A percentile compares a stretch with the other conserved stretches of the same genome.
These are phyloP conservation scores for Fusarium sp. DNA, from an alignment of 2,329 filamentous ascomycete species.

Conservation along the genomic window DNA sequence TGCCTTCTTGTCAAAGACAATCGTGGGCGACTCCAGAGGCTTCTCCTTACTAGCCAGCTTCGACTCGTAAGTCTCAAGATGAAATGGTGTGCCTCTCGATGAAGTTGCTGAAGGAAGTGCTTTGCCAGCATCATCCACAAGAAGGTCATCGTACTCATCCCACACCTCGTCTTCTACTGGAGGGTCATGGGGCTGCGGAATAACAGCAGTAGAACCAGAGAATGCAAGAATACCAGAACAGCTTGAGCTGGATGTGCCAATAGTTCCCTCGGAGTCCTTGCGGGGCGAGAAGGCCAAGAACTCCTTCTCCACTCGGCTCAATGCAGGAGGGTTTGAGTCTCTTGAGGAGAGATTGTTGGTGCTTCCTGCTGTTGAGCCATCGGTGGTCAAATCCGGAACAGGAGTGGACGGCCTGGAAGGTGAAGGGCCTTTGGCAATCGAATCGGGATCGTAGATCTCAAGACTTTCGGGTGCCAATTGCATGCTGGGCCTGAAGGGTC, in stretches of 20 bases:
- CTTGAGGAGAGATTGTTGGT: conserved; percentile 47
- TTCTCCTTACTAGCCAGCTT: conserved; percentile 51
- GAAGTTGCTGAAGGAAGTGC: conserved; percentile 64
- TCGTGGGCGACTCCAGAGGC: conserved; percentile 61
- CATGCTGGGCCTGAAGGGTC: conserved; percentile 75
- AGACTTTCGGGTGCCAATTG: conserved; percentile 50
- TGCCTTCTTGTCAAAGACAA: conserved; percentile 48
- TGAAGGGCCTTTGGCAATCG: conserved; percentile 61
- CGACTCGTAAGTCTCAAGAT: conserved; percentile 62
- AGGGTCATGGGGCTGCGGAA: conserved; percentile 70
- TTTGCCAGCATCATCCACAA: conserved; percentile 69
- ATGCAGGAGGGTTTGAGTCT: conserved; percentile 45
- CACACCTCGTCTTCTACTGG: conserved; percentile 88
- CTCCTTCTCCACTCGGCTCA: conserved; percentile 59
- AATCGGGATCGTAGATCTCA: conserved; percentile 48
- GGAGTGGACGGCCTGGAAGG: conserved; percentile 55
- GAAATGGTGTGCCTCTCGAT: conserved; percentile 66
- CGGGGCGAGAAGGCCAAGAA: conserved; percentile 80
- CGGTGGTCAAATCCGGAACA: conserved; percentile 51
- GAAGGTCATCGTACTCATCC: conserved; percentile 92
- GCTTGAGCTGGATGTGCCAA: conserved; percentile 63
- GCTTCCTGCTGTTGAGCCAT: conserved; percentile 50
- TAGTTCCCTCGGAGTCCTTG: conserved; percentile 74
- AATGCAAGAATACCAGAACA: conserved; percentile 73
- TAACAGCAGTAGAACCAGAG: conserved; percentile 72